Evolutionary conservation across 2,329 filamentous ascomycete genomes (phyloP).

Genomic region (Periconia sp.): DNA sequence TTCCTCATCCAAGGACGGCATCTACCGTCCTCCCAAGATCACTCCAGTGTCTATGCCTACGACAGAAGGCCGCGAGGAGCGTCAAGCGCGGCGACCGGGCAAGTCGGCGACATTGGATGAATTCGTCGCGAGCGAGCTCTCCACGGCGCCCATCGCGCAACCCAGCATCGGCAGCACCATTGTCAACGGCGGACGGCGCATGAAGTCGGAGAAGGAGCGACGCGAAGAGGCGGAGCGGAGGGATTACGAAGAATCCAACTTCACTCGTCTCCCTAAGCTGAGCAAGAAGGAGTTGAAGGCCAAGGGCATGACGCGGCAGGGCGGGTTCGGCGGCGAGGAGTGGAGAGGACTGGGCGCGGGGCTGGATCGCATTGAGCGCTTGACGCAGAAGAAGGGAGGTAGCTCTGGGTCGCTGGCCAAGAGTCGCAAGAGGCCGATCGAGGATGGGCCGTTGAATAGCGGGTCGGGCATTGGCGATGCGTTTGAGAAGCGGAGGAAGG

Average conservation of each 20-base stretch:
- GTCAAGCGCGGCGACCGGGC: conserved; percentile 61
- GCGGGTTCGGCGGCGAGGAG: conserved; percentile 86
- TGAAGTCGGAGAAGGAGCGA: conserved; percentile 75
- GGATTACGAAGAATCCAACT: conserved; percentile 91
- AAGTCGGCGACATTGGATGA: conserved; percentile 89
- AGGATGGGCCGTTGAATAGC: conserved; percentile 72
- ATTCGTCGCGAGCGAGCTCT: conserved; percentile 84
- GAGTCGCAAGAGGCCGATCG: conserved; percentile 76
- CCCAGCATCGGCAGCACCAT: conserved; percentile 94
- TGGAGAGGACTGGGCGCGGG: conserved; percentile 85
- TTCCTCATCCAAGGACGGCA: conserved; percentile 58
- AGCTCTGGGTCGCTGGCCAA: conserved; percentile 66
- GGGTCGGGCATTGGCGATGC: conserved; percentile 70
- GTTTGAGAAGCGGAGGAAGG: conserved; percentile 56
- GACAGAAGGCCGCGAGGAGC: conserved; percentile 61
- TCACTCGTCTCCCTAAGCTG: conserved; percentile 80
- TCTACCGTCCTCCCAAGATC: conserved; percentile 88
- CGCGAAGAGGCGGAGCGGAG: conserved; percentile 75
- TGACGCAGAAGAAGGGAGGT: conserved; percentile 70
- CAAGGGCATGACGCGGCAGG: conserved; percentile 52
- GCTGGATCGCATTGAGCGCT: conserved; percentile 79
- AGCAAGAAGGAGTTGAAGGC: conserved; percentile 83
- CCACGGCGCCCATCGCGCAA: conserved; percentile 75
- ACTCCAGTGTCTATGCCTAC: conserved; percentile 83
- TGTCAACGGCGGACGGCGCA: conserved; percentile 72